phyloP scores from a whole-genome alignment of 768 basidiomycete species.

The Panaeolus cyanescens region DNA sequence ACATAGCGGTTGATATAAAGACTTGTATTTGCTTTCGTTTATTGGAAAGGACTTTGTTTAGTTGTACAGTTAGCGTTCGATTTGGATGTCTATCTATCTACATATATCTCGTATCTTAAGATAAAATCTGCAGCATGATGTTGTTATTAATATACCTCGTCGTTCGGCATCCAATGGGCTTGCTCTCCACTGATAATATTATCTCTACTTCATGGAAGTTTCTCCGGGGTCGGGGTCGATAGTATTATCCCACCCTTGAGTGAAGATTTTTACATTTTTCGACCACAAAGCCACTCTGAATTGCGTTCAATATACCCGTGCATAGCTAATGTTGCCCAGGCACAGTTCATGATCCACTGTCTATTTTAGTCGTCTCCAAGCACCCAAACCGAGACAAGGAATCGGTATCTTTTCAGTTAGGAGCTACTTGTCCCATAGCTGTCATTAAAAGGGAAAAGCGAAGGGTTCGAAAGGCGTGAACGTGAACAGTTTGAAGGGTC shows the following conservation, averaged over 20 bases:
- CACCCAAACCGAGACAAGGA: neutral
- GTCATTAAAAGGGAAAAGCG: neutral
- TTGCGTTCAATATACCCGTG: neutral
- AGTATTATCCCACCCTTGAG: neutral
- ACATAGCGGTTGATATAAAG: conserved; percentile 9
- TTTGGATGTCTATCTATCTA: neutral
- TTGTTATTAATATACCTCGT: neutral
- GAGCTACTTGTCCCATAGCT: neutral
- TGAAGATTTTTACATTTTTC: neutral
- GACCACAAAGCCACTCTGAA: neutral
- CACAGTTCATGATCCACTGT: neutral
- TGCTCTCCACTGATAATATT: neutral
- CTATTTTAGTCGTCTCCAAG: conserved; percentile 1
- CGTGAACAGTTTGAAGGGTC: neutral
- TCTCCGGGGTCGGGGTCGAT: neutral
- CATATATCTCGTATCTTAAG: conserved; percentile 1
- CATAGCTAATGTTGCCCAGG: neutral
- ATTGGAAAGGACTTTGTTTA: neutral
- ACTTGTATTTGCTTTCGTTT: neutral
- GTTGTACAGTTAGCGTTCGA: neutral
- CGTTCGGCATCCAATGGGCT: neutral
- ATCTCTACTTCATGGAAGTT: neutral
- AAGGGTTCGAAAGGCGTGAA: neutral
- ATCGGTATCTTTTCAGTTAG: neutral
- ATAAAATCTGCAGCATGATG: neutral